phyloP scores from a whole-genome alignment of 257 asterid genomes.

The Solanum verrucosum region DNA sequence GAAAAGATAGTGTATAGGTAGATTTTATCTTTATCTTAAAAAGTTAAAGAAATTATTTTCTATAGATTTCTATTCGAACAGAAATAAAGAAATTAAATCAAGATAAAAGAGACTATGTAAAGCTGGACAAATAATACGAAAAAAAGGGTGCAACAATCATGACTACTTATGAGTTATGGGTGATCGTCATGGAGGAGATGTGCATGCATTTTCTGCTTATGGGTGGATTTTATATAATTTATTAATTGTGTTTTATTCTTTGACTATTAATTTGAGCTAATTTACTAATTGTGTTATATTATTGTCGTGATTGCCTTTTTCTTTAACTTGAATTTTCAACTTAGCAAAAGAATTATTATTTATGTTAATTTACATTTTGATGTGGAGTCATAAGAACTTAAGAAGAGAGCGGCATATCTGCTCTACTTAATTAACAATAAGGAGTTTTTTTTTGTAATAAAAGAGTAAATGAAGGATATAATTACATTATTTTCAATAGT shows the following conservation, averaged over 20 bases:
- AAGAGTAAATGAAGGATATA: not conserved
- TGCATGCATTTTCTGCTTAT: not conserved
- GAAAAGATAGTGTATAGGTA: accelerated
- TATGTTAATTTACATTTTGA: not conserved
- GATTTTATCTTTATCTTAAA: not conserved
- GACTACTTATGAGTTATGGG: not conserved
- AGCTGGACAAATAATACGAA: not conserved
- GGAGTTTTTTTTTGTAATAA: not conserved
- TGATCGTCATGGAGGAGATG: not conserved
- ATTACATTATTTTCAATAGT: not conserved
- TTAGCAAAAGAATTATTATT: not conserved
- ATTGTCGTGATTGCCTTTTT: not conserved
- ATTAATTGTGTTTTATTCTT: not conserved
- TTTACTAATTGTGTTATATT: not conserved
- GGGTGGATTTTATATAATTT: not conserved
- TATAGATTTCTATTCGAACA: no score
- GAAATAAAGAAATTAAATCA: no score
- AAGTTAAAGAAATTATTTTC: no score
- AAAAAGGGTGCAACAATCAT: not conserved
- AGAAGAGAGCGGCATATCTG: not conserved
- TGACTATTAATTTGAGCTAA: not conserved
- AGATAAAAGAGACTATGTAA: not conserved
- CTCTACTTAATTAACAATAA: no score
- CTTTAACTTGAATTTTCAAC: not conserved
- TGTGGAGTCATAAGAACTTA: no score